Base-by-base conservation (phyloP, 1,284 basidiomycete species). In the Peniophora sp. region DNA sequence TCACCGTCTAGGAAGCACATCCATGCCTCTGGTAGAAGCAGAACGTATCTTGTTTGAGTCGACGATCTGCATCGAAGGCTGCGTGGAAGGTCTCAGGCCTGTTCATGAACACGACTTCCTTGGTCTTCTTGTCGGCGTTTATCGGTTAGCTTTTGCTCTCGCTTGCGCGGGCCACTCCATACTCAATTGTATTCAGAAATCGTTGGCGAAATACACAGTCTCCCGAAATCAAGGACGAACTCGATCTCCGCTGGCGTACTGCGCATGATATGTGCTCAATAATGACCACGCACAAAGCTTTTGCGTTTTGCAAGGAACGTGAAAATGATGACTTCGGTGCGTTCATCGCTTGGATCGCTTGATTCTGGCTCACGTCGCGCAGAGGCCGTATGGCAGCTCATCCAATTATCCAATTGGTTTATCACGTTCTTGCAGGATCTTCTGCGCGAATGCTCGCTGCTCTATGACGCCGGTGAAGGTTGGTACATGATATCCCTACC, bases 251-350 rank as follows among this genome's bases (percentile, higher is more conserved):
- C 23, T 82, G 77, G 75, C 70, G 70, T 56, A 72, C 74, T 22
- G 75, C 77, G 2, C 78, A 80, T 52, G 81, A 87, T 53, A 73
- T 86, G 45, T 80, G 78, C 56, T 83, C 85, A 11, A 53, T 89
- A 16, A 63, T 68, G 19, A 76, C 82, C 0, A 79, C 75, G 54
- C 75, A 77, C 56, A 65, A 65, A 22, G 83, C 82, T 2, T 89
- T 89, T 54, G 77, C 81, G 53, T 76, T 81, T 53, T 86, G 82
- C 55, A 72, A 66, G 54, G 81, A 85, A n/a, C 72, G 69, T 3
- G 73, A 75, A 48, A 69, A 63, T n/a, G 85, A 84, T 58, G 83
- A 86, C 59, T 64, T 83, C 8, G 74, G 83, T 81, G 61, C 50
- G 61, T 22, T 44, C 19, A 41, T 52, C 16, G 19, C 24, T 41